These are phyloP conservation scores for Oryza meyeriana DNA, from an alignment of 176 grass and related monocot genomes.

Conservation along the genomic window DNA sequence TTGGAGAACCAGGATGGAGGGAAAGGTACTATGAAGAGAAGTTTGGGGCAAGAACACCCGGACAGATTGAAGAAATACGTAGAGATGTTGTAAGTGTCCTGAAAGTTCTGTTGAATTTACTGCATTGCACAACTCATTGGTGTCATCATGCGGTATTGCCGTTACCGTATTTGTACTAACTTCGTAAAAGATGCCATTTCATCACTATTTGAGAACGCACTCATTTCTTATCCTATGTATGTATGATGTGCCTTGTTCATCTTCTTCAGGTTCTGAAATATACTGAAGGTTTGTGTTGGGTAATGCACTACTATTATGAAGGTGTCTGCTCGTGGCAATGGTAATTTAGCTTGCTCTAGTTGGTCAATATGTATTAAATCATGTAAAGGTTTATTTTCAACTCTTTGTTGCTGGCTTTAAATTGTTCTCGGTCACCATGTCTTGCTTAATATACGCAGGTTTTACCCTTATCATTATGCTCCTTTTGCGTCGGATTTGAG, in stretches of 20 bases:
- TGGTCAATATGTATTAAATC: conserved; percentile 6
- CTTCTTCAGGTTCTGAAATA: conserved; percentile 66
- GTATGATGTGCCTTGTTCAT: not conserved
- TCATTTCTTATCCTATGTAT: conserved; percentile 4
- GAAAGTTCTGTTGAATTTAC: conserved; percentile 17
- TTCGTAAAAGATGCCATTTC: not conserved
- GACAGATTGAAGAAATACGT: conserved; percentile 72
- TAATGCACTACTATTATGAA: conserved; percentile 99
- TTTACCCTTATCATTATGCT: conserved; percentile 99
- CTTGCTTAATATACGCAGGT: conserved; percentile 51
- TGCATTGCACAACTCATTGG: not conserved
- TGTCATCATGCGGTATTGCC: not conserved
- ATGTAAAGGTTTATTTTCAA: conserved; percentile 8
- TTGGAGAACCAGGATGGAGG: conserved; percentile 96
- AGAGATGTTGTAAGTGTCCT: conserved; percentile 84
- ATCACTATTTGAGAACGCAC: not conserved
- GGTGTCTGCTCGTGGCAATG: conserved; percentile 98
- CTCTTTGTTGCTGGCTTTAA: not conserved
- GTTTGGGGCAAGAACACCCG: conserved; percentile 67
- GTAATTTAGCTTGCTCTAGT: conserved; percentile 40
- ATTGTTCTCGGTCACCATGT: not conserved
- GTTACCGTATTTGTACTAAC: not conserved
- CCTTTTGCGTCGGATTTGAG: conserved; percentile 98
- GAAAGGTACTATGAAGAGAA: conserved; percentile 96
- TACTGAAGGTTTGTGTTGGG: conserved; percentile 95